Conservation (phyloP, 1,139 yeast genomes). For the Sugiyamaella xylanicola region DNA sequence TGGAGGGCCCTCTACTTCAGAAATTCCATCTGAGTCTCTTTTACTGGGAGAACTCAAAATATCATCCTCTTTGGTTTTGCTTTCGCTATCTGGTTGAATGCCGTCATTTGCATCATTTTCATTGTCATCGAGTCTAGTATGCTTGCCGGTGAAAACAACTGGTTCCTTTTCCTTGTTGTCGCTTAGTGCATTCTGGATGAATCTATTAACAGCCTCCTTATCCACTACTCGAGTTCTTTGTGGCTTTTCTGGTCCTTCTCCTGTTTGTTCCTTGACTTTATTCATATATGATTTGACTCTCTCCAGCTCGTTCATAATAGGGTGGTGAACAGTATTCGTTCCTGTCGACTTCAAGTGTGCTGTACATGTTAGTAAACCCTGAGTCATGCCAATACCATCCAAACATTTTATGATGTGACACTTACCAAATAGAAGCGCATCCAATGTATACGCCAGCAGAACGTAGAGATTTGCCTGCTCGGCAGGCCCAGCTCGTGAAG, state of each 20-base stretch:
- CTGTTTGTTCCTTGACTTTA: conserved; percentile 53
- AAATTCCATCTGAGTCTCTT: background rate
- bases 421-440: conserved; percentile 47
- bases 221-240: conserved; percentile 29
- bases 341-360: conserved; percentile 67
- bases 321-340: conserved; percentile 57
- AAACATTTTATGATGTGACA: conserved; percentile 42
- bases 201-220: conserved; percentile 48
- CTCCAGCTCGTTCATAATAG: conserved; percentile 68
- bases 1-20: background rate
- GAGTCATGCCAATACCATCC: conserved; percentile 34
- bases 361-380: conserved; percentile 45
- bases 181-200: conserved; percentile 51
- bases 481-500: conserved; percentile 35
- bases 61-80: background rate
- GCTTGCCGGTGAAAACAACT: conserved; percentile 11
- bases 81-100: background rate
- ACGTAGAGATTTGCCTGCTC: conserved; percentile 43
- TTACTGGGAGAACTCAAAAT: background rate
- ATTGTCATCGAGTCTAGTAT: conserved; percentile 15
- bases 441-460: conserved; percentile 45
- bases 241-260: background rate
- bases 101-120: background rate
- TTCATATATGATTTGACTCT: conserved; percentile 72
- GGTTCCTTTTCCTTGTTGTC: conserved; percentile 25